Conservation (phyloP, 352 stramenopile genomes). For the Blastocystis sp. region DNA sequence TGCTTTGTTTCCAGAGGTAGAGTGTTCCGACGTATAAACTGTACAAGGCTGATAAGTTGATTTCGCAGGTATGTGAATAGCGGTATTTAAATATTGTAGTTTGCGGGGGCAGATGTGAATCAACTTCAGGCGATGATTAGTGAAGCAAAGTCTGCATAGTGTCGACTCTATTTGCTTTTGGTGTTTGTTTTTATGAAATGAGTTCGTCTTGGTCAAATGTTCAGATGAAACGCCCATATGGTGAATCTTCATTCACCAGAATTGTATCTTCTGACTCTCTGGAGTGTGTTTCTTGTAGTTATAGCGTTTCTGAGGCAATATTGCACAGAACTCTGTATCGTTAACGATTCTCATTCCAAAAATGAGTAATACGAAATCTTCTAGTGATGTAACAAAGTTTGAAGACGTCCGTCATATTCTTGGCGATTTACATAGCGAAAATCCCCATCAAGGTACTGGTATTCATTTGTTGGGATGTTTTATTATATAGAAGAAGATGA, state of each 20-base stretch:
- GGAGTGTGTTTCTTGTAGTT: neutral
- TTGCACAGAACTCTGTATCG: neutral
- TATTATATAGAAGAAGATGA: neutral
- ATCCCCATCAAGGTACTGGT: conserved; percentile 5
- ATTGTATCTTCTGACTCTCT: neutral
- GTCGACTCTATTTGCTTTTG: neutral
- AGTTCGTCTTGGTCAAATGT: neutral
- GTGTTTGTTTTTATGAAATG: neutral
- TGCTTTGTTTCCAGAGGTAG: neutral
- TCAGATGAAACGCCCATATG: neutral
- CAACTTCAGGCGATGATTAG: conserved; percentile 12
- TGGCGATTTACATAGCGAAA: neutral
- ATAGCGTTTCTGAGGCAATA: neutral
- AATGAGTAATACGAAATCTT: conserved; percentile 3
- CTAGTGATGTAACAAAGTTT: neutral
- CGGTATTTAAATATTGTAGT: neutral
- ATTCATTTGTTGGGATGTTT: neutral
- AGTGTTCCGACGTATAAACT: conserved; percentile 46
- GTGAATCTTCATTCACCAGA: neutral
- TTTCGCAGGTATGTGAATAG: neutral
- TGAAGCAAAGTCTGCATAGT: conserved; percentile 16
- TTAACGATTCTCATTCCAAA: neutral
- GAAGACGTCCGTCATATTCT: conserved; percentile 11
- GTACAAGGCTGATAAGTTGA: conserved; percentile 43
- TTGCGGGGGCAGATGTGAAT: conserved; percentile 30